These are phyloP conservation scores for Glomus cerebriforme DNA, from an alignment of 192 early-diverging fungal species.

Conservation along the genomic window DNA sequence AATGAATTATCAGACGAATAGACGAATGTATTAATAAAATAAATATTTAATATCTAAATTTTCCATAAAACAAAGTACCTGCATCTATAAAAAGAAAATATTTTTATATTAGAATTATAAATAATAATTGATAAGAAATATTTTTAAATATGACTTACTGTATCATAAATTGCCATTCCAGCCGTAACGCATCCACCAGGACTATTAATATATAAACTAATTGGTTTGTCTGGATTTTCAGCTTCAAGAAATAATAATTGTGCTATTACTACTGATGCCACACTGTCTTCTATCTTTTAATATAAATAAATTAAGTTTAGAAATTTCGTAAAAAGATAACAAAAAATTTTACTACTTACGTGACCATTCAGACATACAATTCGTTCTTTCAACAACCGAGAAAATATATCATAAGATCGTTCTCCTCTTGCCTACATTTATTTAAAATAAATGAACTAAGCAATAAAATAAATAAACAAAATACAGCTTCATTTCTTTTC, in stretches of 20 bases:
- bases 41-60: background rate
- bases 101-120: background rate
- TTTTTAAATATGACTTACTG: slow-evolving; percentile 48
- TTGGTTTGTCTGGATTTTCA: slow-evolving; percentile 91
- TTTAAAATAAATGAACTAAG: no score
- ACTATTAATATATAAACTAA: slow-evolving; percentile 96
- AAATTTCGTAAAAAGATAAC: background rate
- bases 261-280: slow-evolving; percentile 88
- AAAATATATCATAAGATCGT: slow-evolving; percentile 97
- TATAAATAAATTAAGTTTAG: background rate
- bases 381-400: slow-evolving; percentile 92
- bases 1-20: slow-evolving; percentile 12
- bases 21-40: background rate
- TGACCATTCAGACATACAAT: slow-evolving; percentile 96
- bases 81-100: slow-evolving; percentile 28
- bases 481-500: no score
- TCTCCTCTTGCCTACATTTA: slow-evolving; percentile 72
- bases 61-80: slow-evolving; percentile 7
- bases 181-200: slow-evolving; percentile 95
- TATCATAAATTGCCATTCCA: slow-evolving; percentile 93
- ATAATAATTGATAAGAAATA: background rate
- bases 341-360: slow-evolving; percentile 37
- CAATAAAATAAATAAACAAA: background rate
- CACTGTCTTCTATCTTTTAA: slow-evolving; percentile 73
- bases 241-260: slow-evolving; percentile 94